phyloP scores from a whole-genome alignment of 1,139 yeast species.

The Pichia inconspicua region DNA sequence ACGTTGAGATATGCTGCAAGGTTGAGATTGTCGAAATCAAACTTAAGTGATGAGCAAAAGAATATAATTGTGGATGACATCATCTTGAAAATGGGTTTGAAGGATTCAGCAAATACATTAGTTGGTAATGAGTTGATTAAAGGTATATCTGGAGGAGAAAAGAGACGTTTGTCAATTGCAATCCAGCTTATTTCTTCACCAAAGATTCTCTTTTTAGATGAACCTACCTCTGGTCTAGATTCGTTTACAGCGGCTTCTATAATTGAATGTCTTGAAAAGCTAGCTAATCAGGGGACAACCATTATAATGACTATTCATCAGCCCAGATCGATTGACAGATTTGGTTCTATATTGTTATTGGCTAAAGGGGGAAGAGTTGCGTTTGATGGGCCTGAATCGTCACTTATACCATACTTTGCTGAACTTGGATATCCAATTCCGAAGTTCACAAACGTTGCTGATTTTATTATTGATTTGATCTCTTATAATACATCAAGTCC shows the following conservation, averaged over 20 bases:
- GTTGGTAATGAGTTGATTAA: slow-evolving; percentile 67
- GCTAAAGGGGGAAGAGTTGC: slow-evolving; percentile 70
- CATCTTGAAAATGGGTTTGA: slow-evolving; percentile 59
- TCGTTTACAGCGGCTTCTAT: slow-evolving; percentile 70
- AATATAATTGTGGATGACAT: slow-evolving; percentile 41
- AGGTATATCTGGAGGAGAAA: slow-evolving; percentile 86
- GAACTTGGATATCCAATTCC: slow-evolving; percentile 49
- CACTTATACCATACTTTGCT: slow-evolving; percentile 38
- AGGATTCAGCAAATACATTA: slow-evolving; percentile 69
- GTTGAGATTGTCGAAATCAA: slow-evolving; percentile 43
- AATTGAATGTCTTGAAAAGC: slow-evolving; percentile 47
- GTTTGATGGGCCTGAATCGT: slow-evolving; percentile 50
- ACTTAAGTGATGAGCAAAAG: slow-evolving; percentile 30
- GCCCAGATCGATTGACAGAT: slow-evolving; percentile 57
- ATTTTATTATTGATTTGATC: slow-evolving; percentile 62
- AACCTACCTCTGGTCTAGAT: slow-evolving; percentile 85
- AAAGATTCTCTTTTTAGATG: slow-evolving; percentile 66
- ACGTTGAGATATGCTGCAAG: slow-evolving; percentile 67
- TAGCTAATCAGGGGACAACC: slow-evolving; percentile 54
- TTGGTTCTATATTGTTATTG: slow-evolving; percentile 60
- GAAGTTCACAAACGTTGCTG: slow-evolving; percentile 59
- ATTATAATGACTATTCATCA: slow-evolving; percentile 78
- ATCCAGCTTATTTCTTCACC: slow-evolving; percentile 69
- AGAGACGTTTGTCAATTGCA: slow-evolving; percentile 75
- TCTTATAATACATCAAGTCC: slow-evolving; percentile 43